Evolutionary conservation across 306 rosid species (phyloP).

Genomic region (Erythrophleum fordii): DNA sequence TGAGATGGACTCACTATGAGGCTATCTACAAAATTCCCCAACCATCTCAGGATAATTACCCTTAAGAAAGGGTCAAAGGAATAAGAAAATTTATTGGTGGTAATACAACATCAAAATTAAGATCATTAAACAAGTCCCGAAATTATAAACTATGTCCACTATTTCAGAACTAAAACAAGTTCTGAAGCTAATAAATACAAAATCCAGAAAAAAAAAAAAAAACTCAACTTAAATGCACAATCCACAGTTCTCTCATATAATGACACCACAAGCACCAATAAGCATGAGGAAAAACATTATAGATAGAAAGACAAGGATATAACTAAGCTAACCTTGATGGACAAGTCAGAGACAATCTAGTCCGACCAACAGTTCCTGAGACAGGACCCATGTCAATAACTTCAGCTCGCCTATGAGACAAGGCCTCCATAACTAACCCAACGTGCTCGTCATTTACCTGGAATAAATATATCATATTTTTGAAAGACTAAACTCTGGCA

Average conservation of each 20-base stretch:
- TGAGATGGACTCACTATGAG: neutral
- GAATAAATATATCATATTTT: conserved; percentile 30
- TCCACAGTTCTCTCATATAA: neutral
- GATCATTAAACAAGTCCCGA: neutral
- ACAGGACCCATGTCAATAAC: conserved; percentile 96
- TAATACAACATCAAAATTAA: neutral
- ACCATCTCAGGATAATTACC: conserved; percentile 18
- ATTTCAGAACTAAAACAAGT: neutral
- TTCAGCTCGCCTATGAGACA: conserved; percentile 95
- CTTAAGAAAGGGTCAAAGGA: conserved; percentile 4
- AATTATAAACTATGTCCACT: neutral
- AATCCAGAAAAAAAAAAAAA: neutral
- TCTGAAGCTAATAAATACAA: neutral
- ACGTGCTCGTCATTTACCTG: conserved; percentile 97
- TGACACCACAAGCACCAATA: neutral
- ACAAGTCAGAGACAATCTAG: conserved; percentile 83
- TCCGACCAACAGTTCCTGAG: conserved; percentile 82
- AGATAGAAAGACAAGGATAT: neutral
- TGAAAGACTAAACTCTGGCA: conserved; percentile 23
- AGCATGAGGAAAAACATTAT: neutral
- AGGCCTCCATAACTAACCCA: conserved; percentile 94
- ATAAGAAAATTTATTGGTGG: neutral
- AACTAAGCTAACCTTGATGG: conserved; percentile 78
- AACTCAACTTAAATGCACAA: neutral
- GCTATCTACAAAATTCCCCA: neutral